These are phyloP conservation scores for Spathaspora passalidarum DNA, from an alignment of 805 yeast genomes.

Conservation along the genomic window DNA sequence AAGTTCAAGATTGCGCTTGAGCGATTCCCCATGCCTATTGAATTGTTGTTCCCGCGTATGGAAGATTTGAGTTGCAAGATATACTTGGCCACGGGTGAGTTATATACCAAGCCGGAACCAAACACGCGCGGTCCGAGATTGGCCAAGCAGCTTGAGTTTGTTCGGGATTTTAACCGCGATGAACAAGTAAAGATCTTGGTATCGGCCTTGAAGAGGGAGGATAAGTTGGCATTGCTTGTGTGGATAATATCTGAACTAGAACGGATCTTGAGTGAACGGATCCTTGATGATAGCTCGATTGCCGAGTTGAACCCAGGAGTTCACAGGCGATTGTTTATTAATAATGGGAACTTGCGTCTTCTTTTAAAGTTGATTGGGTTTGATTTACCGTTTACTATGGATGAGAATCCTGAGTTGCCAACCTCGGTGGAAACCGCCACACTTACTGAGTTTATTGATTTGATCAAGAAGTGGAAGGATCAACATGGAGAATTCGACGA, in stretches of 20 bases:
- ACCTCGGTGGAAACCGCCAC: conserved; percentile 22
- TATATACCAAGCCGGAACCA: conserved; percentile 21
- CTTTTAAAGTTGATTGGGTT: conserved; percentile 47
- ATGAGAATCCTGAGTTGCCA: conserved; percentile 40
- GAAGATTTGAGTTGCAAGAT: conserved; percentile 42
- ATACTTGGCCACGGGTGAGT: conserved; percentile 63
- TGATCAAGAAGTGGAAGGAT: conserved; percentile 41
- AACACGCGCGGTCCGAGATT: conserved; percentile 11
- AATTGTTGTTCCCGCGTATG: conserved; percentile 63
- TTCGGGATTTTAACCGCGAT: conserved; percentile 33
- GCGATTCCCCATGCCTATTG: conserved; percentile 56
- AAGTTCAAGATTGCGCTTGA: conserved; percentile 48
- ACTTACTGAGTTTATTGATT: conserved; percentile 31
- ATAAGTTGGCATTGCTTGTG: conserved; percentile 39
- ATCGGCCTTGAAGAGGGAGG: conserved; percentile 46
- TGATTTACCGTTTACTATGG: conserved; percentile 36
- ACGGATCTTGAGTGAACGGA: conserved; percentile 21
- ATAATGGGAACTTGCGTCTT: conserved; percentile 49
- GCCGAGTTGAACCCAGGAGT: conserved; percentile 12
- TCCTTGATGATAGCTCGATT: conserved; percentile 11
- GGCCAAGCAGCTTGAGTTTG: conserved; percentile 36
- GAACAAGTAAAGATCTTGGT: conserved; percentile 51
- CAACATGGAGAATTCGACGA: conserved; percentile 35
- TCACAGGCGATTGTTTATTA: conserved; percentile 32
- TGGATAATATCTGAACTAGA: conserved; percentile 40